A percentile compares a stretch with the other conserved stretches of the same genome.
These are phyloP conservation scores for Lentinula aciculospora DNA, from an alignment of 768 basidiomycete species.

Conservation along the genomic window DNA sequence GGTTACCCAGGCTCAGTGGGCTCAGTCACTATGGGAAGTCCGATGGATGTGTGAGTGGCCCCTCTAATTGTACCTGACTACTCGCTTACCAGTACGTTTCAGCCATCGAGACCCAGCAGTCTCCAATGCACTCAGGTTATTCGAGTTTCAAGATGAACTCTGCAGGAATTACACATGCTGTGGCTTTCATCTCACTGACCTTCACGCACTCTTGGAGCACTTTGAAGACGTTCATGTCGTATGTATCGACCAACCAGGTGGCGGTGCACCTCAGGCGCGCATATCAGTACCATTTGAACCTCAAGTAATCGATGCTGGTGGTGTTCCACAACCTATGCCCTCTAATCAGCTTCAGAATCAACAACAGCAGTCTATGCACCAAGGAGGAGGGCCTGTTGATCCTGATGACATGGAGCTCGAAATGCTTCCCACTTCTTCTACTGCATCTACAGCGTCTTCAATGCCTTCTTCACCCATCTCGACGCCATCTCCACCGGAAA, in stretches of 20 bases:
- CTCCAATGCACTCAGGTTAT: constrained; percentile 59
- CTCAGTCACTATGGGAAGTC: constrained; percentile 57
- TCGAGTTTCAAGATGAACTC: constrained; percentile 72
- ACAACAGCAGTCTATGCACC: constrained; percentile 14
- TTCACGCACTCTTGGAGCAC: constrained; percentile 85
- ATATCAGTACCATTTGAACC: constrained; percentile 38
- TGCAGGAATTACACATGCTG: constrained; percentile 91
- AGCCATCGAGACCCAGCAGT: constrained; percentile 53
- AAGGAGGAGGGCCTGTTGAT: constrained; percentile 40
- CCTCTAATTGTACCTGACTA: background rate
- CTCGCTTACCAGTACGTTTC: constrained; percentile 16
- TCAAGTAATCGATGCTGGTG: constrained; percentile 17
- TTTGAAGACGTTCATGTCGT: constrained; percentile 89
- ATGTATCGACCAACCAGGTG: constrained; percentile 43
- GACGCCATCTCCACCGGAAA: constrained; percentile 36
- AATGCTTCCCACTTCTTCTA: constrained; percentile 24
- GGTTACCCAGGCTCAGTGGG: constrained; percentile 17
- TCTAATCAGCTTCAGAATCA: constrained; percentile 19
- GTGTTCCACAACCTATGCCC: constrained; percentile 13
- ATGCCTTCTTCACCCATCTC: constrained; percentile 38
- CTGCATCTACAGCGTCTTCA: constrained; percentile 24
- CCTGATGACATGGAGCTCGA: constrained; percentile 83
- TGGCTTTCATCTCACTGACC: constrained; percentile 67
- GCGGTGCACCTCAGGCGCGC: constrained; percentile 34
- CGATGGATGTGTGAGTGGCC: constrained; percentile 66